Base-by-base conservation (phyloP, 2,329 filamentous ascomycete genomes). In the Xylariales sp. region DNA sequence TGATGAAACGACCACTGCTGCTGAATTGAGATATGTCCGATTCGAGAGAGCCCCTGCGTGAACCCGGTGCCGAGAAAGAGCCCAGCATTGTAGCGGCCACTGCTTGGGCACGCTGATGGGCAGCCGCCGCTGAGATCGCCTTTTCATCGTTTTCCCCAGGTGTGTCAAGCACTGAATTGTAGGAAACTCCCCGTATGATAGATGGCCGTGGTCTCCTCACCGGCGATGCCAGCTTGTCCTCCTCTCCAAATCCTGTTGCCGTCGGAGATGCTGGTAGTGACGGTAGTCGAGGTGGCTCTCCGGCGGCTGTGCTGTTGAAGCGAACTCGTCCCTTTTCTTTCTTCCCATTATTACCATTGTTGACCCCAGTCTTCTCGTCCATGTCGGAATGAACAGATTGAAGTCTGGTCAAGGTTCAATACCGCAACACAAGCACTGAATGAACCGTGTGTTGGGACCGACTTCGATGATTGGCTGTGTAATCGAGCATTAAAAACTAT, bases 301-400 rank as follows among this genome's bases (percentile, higher is more conserved):
- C 16, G 52, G 56, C 65, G 20, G 68, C 65, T 43, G 60, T 65
- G 55, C 68, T 73, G 51, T 72, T 72, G 49, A 73, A 73, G 5
- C 69, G 63, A 20, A 73, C 70, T 20, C 70, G 64, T 3, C 65
- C 68, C 47, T 70, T 73, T 46, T 73, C 69, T 36, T 62, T 67
- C 50, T 60, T 68, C 21, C 21, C 31, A 31, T 31, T 20, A 21
- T 31, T 22, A 9, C 10, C 18, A 29, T 18, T 10, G 15, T 40
- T 32, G 15, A 20, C 38, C 18, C 31, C 36, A 24, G 31, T 39
- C 6, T 29, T 31, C 25, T 27, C 11, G 5, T 37, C 16, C n/a
- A n/a, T 12, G 21, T n/a, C 5, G 22, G n/a, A 12, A 11, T 8
- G 24, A n/a, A n/a, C n/a, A n/a, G n/a, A n/a, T n/a, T n/a, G n/a